These are phyloP conservation scores for Scenedesmus sp. DNA, from an alignment of 163 green algal species.

Conservation along the genomic window DNA sequence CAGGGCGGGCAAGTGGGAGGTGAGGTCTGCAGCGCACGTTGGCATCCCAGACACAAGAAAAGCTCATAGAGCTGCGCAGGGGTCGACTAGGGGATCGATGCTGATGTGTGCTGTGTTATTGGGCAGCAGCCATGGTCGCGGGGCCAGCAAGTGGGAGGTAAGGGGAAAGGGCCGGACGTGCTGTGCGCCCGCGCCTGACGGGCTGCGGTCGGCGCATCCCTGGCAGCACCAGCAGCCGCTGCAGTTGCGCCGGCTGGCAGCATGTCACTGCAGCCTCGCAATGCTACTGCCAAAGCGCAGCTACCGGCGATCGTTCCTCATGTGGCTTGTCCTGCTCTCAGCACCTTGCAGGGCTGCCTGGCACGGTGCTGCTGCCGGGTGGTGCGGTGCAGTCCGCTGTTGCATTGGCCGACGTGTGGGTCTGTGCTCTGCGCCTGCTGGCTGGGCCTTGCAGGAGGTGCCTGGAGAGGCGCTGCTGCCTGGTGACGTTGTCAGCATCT, in stretches of 20 bases:
- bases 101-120: no score
- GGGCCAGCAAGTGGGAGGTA: conserved; percentile 78
- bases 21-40: no score
- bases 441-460: conserved; percentile 59
- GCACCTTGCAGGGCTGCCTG: conserved; percentile 69
- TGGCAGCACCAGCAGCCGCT: no score
- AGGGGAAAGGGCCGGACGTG: no score
- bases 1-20: conserved; percentile 80
- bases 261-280: no score
- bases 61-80: no score
- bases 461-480: conserved; percentile 93
- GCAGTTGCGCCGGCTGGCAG: conserved; percentile 15
- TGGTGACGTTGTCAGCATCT: conserved; percentile 96
- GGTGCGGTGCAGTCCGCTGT: conserved; percentile 85
- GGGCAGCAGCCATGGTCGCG: conserved; percentile 63
- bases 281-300: no score
- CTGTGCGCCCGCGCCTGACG: no score
- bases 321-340: neutral
- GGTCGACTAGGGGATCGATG: no score
- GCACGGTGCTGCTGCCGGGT: conserved; percentile 92
- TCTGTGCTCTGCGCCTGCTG: neutral
- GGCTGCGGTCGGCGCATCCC: no score
- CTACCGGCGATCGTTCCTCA: no score
- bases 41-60: no score
- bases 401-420: neutral